Evolutionary conservation across 1,139 yeast species (phyloP).

Genomic region (Petasospora fabianii): DNA sequence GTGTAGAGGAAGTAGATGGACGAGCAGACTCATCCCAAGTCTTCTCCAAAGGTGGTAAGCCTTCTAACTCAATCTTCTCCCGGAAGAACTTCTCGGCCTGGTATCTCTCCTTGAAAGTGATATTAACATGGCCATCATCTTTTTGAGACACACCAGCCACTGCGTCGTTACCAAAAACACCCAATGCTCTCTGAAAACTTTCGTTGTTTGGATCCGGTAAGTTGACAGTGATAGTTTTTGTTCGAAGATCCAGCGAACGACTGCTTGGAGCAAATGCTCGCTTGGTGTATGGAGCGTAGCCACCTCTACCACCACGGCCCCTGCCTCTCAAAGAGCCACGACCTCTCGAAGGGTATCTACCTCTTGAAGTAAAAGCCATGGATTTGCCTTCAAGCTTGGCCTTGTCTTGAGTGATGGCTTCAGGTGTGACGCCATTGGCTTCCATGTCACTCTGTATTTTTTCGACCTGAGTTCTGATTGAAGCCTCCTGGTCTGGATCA

Average conservation of each 20-base stretch:
- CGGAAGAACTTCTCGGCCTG: slow-evolving; percentile 39
- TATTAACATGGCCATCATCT: slow-evolving; percentile 25
- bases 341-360: slow-evolving; percentile 27
- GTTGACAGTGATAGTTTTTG: slow-evolving; percentile 20
- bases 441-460: slow-evolving; percentile 18
- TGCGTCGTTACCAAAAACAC: slow-evolving; percentile 21
- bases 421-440: slow-evolving; percentile 22
- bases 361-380: slow-evolving; percentile 31
- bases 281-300: slow-evolving; percentile 18
- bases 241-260: slow-evolving; percentile 23
- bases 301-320: slow-evolving; percentile 9
- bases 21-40: slow-evolving; percentile 31
- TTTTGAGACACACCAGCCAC: slow-evolving; percentile 14
- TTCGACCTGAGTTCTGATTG: slow-evolving; percentile 26
- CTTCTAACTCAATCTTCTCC: slow-evolving; percentile 28
- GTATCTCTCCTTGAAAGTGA: slow-evolving; percentile 37
- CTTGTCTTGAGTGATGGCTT: slow-evolving; percentile 20
- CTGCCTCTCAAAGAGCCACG: slow-evolving; percentile 17
- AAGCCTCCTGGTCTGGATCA: slow-evolving; percentile 25
- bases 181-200: slow-evolving; percentile 16
- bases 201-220: slow-evolving; percentile 23
- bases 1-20: slow-evolving; percentile 6
- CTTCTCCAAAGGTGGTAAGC: slow-evolving; percentile 30
- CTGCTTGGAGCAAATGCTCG: slow-evolving; percentile 2
- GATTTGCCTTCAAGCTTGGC: slow-evolving; percentile 27